A percentile compares a stretch with the other conserved stretches of the same genome.
These are phyloP conservation scores for Fusarium ambrosium DNA, from an alignment of 2,329 filamentous ascomycete genomes.

Conservation along the genomic window DNA sequence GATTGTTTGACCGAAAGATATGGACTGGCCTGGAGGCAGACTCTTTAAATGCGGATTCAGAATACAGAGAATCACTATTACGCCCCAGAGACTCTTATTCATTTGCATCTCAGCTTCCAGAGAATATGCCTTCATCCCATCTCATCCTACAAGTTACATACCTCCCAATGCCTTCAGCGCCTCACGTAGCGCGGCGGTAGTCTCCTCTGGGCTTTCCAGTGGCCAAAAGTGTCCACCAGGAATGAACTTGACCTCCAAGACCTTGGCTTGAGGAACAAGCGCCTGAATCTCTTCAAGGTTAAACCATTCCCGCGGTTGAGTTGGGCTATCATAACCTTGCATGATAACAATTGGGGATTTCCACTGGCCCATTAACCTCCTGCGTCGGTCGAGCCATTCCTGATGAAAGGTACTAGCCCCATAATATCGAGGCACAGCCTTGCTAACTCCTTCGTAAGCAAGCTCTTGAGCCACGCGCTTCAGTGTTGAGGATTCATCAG, in stretches of 20 bases:
- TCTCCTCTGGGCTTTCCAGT: background rate
- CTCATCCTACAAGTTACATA: too few species aligned
- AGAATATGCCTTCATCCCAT: background rate
- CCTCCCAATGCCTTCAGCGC: background rate
- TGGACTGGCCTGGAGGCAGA: too few species aligned
- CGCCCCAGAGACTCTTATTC: accelerated
- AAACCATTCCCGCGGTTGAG: constrained; percentile 11
- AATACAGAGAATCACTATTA: background rate
- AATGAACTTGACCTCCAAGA: background rate
- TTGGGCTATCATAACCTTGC: constrained; percentile 12
- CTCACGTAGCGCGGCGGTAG: background rate
- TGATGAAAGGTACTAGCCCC: constrained; percentile 13
- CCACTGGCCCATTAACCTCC: constrained; percentile 2
- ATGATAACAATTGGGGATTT: constrained; percentile 3
- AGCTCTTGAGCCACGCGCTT: constrained; percentile 5
- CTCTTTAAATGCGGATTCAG: background rate
- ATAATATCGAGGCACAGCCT: constrained; percentile 7
- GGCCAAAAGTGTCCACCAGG: background rate
- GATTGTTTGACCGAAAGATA: background rate
- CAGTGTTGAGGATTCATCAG: background rate
- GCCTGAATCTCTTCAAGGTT: background rate
- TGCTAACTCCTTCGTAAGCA: constrained; percentile 1
- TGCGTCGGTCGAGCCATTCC: constrained; percentile 8
- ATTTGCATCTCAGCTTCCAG: background rate
- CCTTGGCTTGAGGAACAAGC: background rate